Percentiles rank a stretch among this genome's conserved stretches.
Conservation (phyloP, 202 grass and related monocot genomes). For the Dendrocalamus latiflorus region DNA sequence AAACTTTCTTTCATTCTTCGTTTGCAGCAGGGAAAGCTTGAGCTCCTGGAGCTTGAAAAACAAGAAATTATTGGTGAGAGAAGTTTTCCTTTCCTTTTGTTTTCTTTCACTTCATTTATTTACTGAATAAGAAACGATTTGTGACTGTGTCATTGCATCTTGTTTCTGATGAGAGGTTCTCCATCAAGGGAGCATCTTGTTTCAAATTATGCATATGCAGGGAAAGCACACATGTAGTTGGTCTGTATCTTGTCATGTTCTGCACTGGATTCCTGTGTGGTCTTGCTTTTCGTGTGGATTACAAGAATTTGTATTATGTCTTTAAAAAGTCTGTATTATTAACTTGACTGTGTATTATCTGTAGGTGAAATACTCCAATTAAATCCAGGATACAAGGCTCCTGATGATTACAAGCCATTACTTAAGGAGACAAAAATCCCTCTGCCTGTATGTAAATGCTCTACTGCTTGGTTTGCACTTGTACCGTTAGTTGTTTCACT, state of each 20-base stretch:
- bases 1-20: neutral
- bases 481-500: neutral
- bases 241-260: too few species aligned
- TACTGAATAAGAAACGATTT: neutral
- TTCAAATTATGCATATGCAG: conserved; percentile 1
- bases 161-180: conserved; percentile 22
- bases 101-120: conserved; percentile 2
- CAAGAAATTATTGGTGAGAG: conserved; percentile 75
- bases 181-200: conserved; percentile 1
- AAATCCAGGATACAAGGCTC: conserved; percentile 79
- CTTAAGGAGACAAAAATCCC: conserved; percentile 83
- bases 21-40: conserved; percentile 49
- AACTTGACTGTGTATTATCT: conserved; percentile 35
- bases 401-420: conserved; percentile 78
- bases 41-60: conserved; percentile 77
- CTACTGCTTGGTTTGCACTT: neutral
- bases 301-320: too few species aligned
- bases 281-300: too few species aligned
- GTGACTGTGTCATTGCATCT: neutral
- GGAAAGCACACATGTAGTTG: too few species aligned
- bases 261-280: too few species aligned
- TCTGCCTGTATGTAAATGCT: conserved; percentile 56
- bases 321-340: neutral
- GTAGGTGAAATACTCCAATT: conserved; percentile 74
- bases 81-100: conserved; percentile 24